A percentile compares a stretch with the other conserved stretches of the same genome.
These are phyloP conservation scores for Starmera quercuum DNA, from an alignment of 805 yeast species.

Conservation along the genomic window DNA sequence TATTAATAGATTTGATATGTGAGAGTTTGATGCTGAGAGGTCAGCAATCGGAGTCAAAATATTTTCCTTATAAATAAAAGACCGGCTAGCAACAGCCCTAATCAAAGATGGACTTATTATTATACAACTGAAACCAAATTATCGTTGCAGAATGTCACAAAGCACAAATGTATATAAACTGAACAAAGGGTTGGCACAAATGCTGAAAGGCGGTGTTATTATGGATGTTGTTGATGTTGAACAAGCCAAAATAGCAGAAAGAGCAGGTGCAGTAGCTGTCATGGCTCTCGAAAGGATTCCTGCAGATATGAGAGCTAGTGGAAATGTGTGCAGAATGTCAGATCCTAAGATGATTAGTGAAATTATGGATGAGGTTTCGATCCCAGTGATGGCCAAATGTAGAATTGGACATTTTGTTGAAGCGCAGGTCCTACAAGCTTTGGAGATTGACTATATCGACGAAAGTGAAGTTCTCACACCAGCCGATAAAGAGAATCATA, in stretches of 20 bases:
- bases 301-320: constrained; percentile 76
- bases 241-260: constrained; percentile 74
- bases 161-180: too few relatives aligned
- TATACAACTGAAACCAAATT: too few relatives aligned
- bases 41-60: too few relatives aligned
- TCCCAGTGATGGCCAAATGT: constrained; percentile 81
- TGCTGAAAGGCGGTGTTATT: constrained; percentile 74
- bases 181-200: constrained; percentile 78
- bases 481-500: constrained; percentile 65
- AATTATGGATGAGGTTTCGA: constrained; percentile 57
- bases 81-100: too few relatives aligned
- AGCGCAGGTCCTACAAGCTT: constrained; percentile 67
- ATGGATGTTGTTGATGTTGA: constrained; percentile 74
- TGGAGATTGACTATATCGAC: constrained; percentile 73
- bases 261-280: constrained; percentile 84
- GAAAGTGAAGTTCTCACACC: constrained; percentile 83
- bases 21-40: too few relatives aligned
- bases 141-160: too few relatives aligned
- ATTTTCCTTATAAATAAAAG: too few relatives aligned
- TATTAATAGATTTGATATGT: too few relatives aligned
- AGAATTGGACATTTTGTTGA: constrained; percentile 80
- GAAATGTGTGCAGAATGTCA: constrained; percentile 81
- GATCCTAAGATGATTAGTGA: constrained; percentile 74
- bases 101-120: too few relatives aligned
- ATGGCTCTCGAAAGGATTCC: constrained; percentile 86